Evolutionary conservation across 441 rosid genomes (phyloP).

Genomic region (Erodium texanum): DNA sequence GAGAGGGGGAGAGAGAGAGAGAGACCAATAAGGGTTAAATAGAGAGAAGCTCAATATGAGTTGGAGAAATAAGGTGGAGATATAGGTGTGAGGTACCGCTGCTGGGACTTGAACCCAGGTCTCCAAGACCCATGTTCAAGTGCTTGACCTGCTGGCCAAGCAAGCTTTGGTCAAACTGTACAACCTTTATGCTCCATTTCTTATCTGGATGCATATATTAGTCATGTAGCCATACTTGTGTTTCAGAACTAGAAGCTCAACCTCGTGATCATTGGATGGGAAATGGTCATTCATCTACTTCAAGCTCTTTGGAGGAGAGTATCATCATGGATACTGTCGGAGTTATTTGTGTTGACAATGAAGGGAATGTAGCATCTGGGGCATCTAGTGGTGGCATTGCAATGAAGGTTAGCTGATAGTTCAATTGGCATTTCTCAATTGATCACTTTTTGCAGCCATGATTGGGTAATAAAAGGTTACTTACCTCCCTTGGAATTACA

Average conservation of each 20-base stretch:
- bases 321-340: constrained; percentile 80
- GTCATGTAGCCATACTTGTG: constrained; percentile 5
- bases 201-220: not conserved
- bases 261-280: constrained; percentile 15
- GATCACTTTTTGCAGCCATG: not conserved
- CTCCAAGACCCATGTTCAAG: no score
- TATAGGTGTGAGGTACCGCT: no score
- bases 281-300: constrained; percentile 17
- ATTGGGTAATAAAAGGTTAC: not conserved
- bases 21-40: no score
- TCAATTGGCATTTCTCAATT: not conserved
- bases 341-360: constrained; percentile 70
- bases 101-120: no score
- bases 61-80: no score
- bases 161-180: no score
- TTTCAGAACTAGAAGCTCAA: constrained; percentile 24
- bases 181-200: not conserved
- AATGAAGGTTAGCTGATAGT: constrained; percentile 49
- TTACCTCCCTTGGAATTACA: not conserved
- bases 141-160: no score
- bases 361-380: constrained; percentile 76
- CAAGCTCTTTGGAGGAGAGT: constrained; percentile 36
- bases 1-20: no score
- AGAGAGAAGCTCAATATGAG: no score
- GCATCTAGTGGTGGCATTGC: constrained; percentile 94